Evolutionary conservation across 2,329 filamentous ascomycete species (phyloP), one percentile per base, ranked within the genome.

Genomic region (Elsinoe fawcettii): DNA sequence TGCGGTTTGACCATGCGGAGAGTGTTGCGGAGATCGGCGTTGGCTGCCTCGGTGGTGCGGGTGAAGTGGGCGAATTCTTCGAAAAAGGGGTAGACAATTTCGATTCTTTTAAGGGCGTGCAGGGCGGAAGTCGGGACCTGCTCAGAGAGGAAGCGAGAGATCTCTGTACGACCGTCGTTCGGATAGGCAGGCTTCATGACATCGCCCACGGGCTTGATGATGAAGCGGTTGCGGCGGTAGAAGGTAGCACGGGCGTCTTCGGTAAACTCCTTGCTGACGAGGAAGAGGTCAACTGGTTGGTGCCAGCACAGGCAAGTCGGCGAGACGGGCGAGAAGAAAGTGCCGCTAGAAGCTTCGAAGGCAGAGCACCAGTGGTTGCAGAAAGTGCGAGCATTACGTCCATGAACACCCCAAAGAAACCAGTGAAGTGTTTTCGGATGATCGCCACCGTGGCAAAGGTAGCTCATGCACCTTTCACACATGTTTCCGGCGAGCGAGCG

Each of bases 141-240:
- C 11, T 53, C 32, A 12, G 11, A n/a, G 32, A 53, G 49, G 30
- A 53, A 53, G 11, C 32, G 49, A 23, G 49, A 53, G 30, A 53
- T 22, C 25, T 53, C 49, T 5, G 49, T 53, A 12, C 49, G 32
- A 11, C 49, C 49, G 6, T 11, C 34, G 12, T 14, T 23, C n/a
- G 49, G 16, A 14, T 18, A 12, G 34, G 46, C 46, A 20, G 46
- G 16, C 16, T 6, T 14, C 46, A 51, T 51, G 23, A 32, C 9
- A 34, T 51, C 27, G n/a, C 46, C 46, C 20, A 14, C 16, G 2
- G 46, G 46, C 14, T 51, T 51, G 46, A 51, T 51, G 12, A 51
- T 51, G 46, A 51, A 51, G 46, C 46, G 46, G 16, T 51, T 51
- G 9, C 46, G 25, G 25, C 27, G 25, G n/a, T 51, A 51, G 25